phyloP scores from a whole-genome alignment of 2,329 filamentous ascomycete genomes.

The Emergomyces pasteurianus region DNA sequence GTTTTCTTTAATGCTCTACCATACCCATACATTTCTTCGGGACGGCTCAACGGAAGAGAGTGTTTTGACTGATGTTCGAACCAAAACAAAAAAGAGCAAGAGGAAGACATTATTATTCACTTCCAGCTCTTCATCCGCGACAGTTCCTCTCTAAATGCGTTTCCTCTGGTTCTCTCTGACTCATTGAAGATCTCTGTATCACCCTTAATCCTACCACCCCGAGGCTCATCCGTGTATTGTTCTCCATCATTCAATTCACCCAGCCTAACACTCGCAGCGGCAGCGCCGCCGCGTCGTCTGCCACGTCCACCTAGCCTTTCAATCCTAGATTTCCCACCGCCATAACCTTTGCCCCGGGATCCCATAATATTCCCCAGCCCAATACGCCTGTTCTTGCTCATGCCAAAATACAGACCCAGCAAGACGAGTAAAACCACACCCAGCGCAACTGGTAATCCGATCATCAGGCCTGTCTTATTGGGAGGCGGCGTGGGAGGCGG shows the following conservation, averaged over 20 bases:
- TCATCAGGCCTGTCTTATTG: slow-evolving; percentile 26
- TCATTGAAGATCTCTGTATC: slow-evolving; percentile 19
- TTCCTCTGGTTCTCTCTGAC: slow-evolving; percentile 18
- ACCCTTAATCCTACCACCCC: slow-evolving; percentile 9
- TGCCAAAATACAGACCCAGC: slow-evolving; percentile 29
- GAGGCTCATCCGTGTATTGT: slow-evolving; percentile 16
- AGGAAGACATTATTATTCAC: slow-evolving; percentile 2
- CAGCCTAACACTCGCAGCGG: slow-evolving; percentile 16
- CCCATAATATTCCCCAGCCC: slow-evolving; percentile 26
- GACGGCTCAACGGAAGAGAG: background rate
- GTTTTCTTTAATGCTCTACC: background rate
- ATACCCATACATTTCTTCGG: background rate
- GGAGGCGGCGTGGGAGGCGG: slow-evolving; percentile 18
- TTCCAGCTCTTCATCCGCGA: slow-evolving; percentile 27
- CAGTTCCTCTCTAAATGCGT: slow-evolving; percentile 27
- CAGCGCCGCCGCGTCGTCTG: background rate
- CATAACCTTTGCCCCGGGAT: slow-evolving; percentile 26
- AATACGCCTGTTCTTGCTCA: slow-evolving; percentile 29
- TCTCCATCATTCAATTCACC: slow-evolving; percentile 19
- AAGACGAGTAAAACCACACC: slow-evolving; percentile 26
- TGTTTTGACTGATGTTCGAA: no score
- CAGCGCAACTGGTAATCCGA: slow-evolving; percentile 32
- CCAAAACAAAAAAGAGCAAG: background rate
- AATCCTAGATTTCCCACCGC: slow-evolving; percentile 22
- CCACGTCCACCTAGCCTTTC: slow-evolving; percentile 23